These are phyloP conservation scores for Ophiostoma sp. DNA, from an alignment of 2,329 filamentous ascomycete genomes.

Conservation along the genomic window DNA sequence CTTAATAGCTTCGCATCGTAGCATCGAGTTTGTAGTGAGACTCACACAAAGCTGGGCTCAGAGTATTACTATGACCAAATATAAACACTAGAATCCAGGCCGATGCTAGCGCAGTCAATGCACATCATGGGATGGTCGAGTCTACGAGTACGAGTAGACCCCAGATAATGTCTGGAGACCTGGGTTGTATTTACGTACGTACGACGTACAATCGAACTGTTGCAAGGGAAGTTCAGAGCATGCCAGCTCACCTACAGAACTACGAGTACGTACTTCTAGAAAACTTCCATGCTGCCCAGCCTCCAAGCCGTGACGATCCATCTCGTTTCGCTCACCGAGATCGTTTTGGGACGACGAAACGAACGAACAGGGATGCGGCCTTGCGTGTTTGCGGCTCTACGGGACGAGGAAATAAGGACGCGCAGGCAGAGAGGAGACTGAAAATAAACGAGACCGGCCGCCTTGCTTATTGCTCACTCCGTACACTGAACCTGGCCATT, in stretches of 20 bases:
- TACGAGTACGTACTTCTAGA: background rate
- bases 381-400: background rate
- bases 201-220: background rate
- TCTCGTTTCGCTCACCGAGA: constrained; percentile 4
- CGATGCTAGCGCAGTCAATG: background rate
- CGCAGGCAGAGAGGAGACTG: background rate
- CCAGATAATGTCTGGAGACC: background rate
- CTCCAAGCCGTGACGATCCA: background rate
- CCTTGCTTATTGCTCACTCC: background rate
- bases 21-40: background rate
- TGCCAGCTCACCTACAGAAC: background rate
- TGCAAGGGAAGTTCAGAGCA: background rate
- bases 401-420: background rate
- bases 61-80: background rate
- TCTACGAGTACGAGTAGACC: too few relatives aligned
- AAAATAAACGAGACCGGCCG: background rate
- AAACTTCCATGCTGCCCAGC: background rate
- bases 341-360: background rate
- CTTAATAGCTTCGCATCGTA: constrained; percentile 3
- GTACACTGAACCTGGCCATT: too few relatives aligned
- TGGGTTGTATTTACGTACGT: background rate
- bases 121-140: background rate
- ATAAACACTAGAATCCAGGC: background rate
- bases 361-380: too few relatives aligned
- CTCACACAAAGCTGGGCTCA: background rate